phyloP scores from a whole-genome alignment of 495 filamentous ascomycete species.

The Penicillium fimorum region DNA sequence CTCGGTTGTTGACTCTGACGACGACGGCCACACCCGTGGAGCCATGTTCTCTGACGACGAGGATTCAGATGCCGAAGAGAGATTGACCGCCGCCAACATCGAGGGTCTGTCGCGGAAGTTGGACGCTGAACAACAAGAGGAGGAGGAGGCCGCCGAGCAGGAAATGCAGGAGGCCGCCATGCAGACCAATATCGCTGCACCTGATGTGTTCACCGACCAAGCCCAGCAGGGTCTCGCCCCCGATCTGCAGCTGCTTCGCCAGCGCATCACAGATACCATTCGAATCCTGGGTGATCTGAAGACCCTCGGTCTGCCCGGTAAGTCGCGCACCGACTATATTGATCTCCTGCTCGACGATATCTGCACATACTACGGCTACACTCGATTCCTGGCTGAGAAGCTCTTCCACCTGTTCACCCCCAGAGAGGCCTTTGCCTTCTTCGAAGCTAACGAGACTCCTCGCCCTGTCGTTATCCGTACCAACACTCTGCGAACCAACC shows the following conservation, averaged over 20 bases:
- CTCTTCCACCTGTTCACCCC: conserved; percentile 88
- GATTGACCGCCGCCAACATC: conserved; percentile 93
- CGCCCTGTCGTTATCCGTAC: conserved; percentile 88
- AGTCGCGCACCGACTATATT: conserved; percentile 84
- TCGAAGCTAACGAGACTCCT: conserved; percentile 94
- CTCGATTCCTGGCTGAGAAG: conserved; percentile 78
- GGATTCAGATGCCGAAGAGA: conserved; percentile 85
- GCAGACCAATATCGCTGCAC: conserved; percentile 89
- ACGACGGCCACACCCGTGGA: conserved; percentile 53
- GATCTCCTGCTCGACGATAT: conserved; percentile 85
- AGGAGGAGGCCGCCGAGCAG: conserved; percentile 63
- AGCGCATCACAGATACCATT: conserved; percentile 88
- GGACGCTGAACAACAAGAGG: conserved; percentile 66
- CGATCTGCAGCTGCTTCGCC: conserved; percentile 84
- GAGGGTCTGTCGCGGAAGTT: conserved; percentile 81
- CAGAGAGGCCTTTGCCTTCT: conserved; percentile 94
- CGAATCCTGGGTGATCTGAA: conserved; percentile 87
- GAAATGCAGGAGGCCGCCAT: conserved; percentile 80
- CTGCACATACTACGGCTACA: conserved; percentile 91
- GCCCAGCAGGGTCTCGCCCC: conserved; percentile 67
- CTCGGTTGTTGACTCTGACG: conserved; percentile 74
- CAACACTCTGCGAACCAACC: conserved; percentile 90
- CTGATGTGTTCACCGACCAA: conserved; percentile 66
- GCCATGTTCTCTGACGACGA: conserved; percentile 95
- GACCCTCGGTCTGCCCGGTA: conserved; percentile 70